Base-by-base conservation (phyloP, 495 filamentous ascomycete genomes). In the Talaromyces thailandensis region DNA sequence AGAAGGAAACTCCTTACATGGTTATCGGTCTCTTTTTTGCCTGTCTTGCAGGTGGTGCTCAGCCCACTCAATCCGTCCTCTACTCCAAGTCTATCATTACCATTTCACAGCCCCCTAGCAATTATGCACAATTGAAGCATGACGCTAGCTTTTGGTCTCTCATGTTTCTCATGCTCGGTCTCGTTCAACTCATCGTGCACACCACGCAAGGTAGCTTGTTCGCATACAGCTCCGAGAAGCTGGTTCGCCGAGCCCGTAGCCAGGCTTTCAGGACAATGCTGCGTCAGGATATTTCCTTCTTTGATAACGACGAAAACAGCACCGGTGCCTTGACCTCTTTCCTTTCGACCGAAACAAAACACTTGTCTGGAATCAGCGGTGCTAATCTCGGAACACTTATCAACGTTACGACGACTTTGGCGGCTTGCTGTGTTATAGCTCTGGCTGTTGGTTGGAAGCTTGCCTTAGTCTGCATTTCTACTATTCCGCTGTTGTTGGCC, bases 161-260 rank as follows among this genome's bases (percentile, higher is more conserved):
- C 62, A 96, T 98, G 92, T 98, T 94, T 71, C 82, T 98, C 24
- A 92, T 97, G 83, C 83, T 96, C n/a, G 94, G 89, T 16, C 71
- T 96, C 52, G 81, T 86, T 29, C 84, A 89, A 68, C 85, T 96
- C 63, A 69, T 93, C 57, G 82, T 85, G 2, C 89, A 89, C 65
- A 76, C 80, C 35, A 68, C 68, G 37, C 88, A 93, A 65, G 93
- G 91, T 43, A 63, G 89, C 23, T 79, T 84, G 4, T 95, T 97
- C 63, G 92, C 90, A 6, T 88, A 87, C 67, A 92, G 89, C 76
- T 95, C 89, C 2, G 91, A 95, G 72, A 75, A 85, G 24, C 81
- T 98, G 37, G 82, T 97, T 61, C 88, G 90, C 69, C 85, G 93
- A 6, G 88, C 90, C 5, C 82, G 93, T 63, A 85, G 92, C 72